A percentile compares a stretch with the other conserved stretches of the same genome.
Conservation (phyloP, 495 filamentous ascomycete genomes). For the Penicillium samsonianum region DNA sequence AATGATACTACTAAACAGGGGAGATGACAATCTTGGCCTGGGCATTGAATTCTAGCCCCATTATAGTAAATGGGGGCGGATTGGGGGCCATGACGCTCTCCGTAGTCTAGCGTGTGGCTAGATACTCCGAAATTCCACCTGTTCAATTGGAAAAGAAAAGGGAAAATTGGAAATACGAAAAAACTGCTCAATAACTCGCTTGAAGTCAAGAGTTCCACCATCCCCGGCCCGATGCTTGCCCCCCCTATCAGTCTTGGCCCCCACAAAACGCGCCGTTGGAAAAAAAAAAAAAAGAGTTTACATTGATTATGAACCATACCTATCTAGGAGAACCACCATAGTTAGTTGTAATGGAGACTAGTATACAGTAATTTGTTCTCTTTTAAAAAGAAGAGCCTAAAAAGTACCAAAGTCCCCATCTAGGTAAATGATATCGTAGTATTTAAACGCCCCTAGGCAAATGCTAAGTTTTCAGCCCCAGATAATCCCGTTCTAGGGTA, state of each 20-base stretch:
- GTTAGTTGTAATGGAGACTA: background rate
- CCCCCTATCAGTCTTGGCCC: slow-evolving; percentile 19
- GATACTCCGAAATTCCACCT: background rate
- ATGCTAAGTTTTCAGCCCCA: background rate
- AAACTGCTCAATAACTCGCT: background rate
- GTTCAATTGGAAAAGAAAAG: background rate
- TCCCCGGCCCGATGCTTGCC: slow-evolving; percentile 16
- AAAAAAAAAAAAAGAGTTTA: background rate
- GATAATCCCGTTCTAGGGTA: background rate
- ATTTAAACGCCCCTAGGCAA: background rate
- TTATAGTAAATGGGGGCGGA: slow-evolving; percentile 11
- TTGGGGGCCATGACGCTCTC: slow-evolving; percentile 14
- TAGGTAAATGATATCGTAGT: background rate
- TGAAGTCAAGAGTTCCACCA: background rate
- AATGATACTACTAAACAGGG: slow-evolving; percentile 6
- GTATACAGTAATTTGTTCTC: background rate
- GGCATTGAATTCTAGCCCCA: slow-evolving; percentile 14
- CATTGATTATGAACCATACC: background rate
- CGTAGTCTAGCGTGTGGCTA: background rate
- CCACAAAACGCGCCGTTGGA: slow-evolving; percentile 29
- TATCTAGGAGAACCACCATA: no score
- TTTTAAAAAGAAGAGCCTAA: background rate
- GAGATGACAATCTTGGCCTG: slow-evolving; percentile 3
- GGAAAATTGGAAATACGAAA: slow-evolving; percentile 1
- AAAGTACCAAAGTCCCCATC: background rate